Evolutionary conservation across 306 rosid species (phyloP), one percentile per base, ranked within the genome.

Genomic region (Begonia loranthoides): DNA sequence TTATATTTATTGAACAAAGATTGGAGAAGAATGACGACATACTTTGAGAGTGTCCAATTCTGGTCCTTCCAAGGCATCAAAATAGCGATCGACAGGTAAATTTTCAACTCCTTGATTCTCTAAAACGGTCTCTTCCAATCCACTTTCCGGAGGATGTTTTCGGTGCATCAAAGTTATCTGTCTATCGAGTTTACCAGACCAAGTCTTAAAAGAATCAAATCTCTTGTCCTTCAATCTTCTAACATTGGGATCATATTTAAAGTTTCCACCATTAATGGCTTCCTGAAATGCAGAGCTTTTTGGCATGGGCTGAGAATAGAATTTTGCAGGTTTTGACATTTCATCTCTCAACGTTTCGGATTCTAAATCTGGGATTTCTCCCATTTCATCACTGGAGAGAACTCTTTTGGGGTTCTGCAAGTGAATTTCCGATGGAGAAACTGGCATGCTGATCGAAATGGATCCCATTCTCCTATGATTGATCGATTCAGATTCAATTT

Each of bases 361-460:
- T 50, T 43, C 55, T 8, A 28, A n/a, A 19, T 62, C 14, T 21
- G 64, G 41, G 45, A 56, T 61, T 10, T 58, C 9, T 13, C 55
- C 41, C 12, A 66, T 62, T 54, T 73, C 93, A 0, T 75, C 73
- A 54, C 77, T 41, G 14, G 70, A 76, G 49, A 61, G 34, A 55
- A 74, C 79, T 52, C 52, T 61, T 44, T 65, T 67, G 59, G 46
- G 56, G 22, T 57, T 36, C 52, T 54, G 36, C 11, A 73, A 48
- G 39, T 61, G 70, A 54, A 28, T 24, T 52, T 61, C 73, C 24
- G 68, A 65, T 1, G 76, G 60, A 62, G 81, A 58, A 1, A 71
- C 70, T 57, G 96, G 94, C 94, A 83, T 82, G 83, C 96, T 92
- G 52, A 82, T 62, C 2, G 93, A 82, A 66, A 77, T 53, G 22